A percentile compares a stretch with the other conserved stretches of the same genome.
Evolutionary conservation across 805 yeast genomes (phyloP).

Genomic region (Debaryomyces tyrocola): DNA sequence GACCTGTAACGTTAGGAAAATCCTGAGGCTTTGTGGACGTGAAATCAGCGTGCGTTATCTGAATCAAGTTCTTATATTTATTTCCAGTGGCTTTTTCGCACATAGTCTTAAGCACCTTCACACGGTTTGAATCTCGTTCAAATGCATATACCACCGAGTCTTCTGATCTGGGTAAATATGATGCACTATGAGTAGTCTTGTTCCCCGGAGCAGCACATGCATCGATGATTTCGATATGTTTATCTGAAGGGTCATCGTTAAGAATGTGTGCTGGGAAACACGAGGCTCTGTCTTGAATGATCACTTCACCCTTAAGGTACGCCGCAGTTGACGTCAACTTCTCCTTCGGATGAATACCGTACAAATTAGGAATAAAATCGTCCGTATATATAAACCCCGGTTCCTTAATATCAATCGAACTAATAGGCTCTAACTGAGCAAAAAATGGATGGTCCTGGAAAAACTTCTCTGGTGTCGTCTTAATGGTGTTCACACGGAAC

Average conservation of each 20-base stretch:
- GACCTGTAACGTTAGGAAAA: slow-evolving; percentile 67
- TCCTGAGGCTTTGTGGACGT: slow-evolving; percentile 59
- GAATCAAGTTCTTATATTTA: slow-evolving; percentile 33
- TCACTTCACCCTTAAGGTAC: slow-evolving; percentile 73
- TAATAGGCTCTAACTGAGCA: slow-evolving; percentile 46
- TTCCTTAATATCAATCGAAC: slow-evolving; percentile 29
- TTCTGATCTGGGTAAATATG: slow-evolving; percentile 43
- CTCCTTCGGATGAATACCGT: slow-evolving; percentile 79
- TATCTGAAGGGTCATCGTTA: slow-evolving; percentile 47
- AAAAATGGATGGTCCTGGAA: slow-evolving; percentile 38
- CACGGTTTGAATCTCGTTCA: slow-evolving; percentile 79
- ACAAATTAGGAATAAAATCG: slow-evolving; percentile 68
- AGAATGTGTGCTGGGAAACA: slow-evolving; percentile 93
- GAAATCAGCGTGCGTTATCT: slow-evolving; percentile 63
- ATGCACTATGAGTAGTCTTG: slow-evolving; percentile 90
- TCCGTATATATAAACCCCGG: slow-evolving; percentile 72
- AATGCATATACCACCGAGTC: slow-evolving; percentile 67
- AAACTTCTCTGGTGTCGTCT: slow-evolving; percentile 40
- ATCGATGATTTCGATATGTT: slow-evolving; percentile 71
- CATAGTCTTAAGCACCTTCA: slow-evolving; percentile 72
- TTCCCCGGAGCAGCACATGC: slow-evolving; percentile 99
- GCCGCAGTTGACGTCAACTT: slow-evolving; percentile 65
- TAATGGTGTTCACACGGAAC: slow-evolving; percentile 73
- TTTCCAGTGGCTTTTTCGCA: slow-evolving; percentile 60
- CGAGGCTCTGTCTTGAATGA: slow-evolving; percentile 94